Base-by-base conservation (phyloP, 495 filamentous ascomycete genomes). In the Aspergillus wentii region DNA sequence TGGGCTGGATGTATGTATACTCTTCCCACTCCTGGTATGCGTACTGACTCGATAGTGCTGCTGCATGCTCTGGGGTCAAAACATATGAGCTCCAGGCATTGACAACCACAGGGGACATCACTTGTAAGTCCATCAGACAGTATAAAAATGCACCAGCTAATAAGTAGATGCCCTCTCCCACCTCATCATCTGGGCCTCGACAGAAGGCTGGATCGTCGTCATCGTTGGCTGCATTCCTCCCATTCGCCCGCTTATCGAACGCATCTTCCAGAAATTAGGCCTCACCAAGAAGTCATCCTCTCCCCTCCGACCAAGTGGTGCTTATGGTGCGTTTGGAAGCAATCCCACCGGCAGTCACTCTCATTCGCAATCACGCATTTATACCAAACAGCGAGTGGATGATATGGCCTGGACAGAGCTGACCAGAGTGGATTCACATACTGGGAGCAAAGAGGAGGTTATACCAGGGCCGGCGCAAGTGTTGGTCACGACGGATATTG, bases 1-100 rank as follows among this genome's bases (percentile, higher is more conserved):
- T 62, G n/a, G 56, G 61, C 8, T 49, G 62, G 30, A 53, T 69
- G 61, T 68, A 38, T 6, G 59, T 56, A 14, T 20, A 7, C 27
- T 20, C 15, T n/a, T 32, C 17, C n/a, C 18, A 8, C 15, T 33
- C 33, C 15, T 22, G 10, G 4, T 10, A 14, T 14, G n/a, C 21
- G 19, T 11, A 27, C 25, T 28, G 7, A 18, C 3, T 25, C n/a
- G n/a, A 9, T 18, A 54, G 50, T 32, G 54, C 55, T 6, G 49
- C 47, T 23, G 40, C 49, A 3, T 48, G 52, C 23, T 48, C 49
- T 17, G 44, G 47, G 9, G 30, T 56, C 30, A 59, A 59, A 41
- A 51, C 45, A 2, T 47, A 56, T 18, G 36, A 52, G 23, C 33
- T 59, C 17, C 43, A 48, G 19, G 37, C 40, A 8, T 43, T 59